Conservation (phyloP, 371 early-diverging fungal species). For the Zychaea mexicana region DNA sequence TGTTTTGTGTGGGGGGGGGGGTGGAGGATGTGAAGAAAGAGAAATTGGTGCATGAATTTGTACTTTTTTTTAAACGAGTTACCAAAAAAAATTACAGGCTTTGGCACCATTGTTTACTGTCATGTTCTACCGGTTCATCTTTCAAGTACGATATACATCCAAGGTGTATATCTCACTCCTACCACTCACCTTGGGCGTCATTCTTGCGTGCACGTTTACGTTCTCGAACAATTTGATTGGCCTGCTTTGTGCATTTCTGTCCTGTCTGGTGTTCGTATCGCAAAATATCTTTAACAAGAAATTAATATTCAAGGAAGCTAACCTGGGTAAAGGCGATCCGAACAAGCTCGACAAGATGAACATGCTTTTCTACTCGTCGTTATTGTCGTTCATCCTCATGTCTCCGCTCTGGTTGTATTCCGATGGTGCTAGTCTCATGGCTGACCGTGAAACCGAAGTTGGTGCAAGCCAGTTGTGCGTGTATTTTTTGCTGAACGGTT, state of each 20-base stretch:
- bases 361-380: constrained; percentile 77
- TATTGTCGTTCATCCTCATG: constrained; percentile 73
- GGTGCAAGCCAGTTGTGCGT: constrained; percentile 18
- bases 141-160: constrained; percentile 61
- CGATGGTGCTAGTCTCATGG: constrained; percentile 59
- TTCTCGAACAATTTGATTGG: constrained; percentile 65
- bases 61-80: not conserved
- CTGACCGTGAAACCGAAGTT: not conserved
- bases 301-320: constrained; percentile 60
- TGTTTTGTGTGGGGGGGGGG: not conserved
- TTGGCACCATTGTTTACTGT: constrained; percentile 90
- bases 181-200: constrained; percentile 86
- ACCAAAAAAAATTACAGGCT: constrained; percentile 55
- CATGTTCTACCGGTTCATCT: constrained; percentile 70
- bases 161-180: constrained; percentile 77
- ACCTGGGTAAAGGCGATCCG: constrained; percentile 42
- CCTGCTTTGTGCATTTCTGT: constrained; percentile 70
- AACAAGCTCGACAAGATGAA: constrained; percentile 84
- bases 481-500: constrained; percentile 77
- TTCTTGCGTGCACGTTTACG: constrained; percentile 61
- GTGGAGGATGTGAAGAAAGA: too few relatives aligned
- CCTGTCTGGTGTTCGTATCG: constrained; percentile 79
- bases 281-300: constrained; percentile 86
- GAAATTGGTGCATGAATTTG: not conserved
- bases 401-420: constrained; percentile 82